Percentiles rank a stretch among this genome's conserved stretches.
Conservation (phyloP, 169 alveolate genomes). For the Cardiosporidium cionae region DNA sequence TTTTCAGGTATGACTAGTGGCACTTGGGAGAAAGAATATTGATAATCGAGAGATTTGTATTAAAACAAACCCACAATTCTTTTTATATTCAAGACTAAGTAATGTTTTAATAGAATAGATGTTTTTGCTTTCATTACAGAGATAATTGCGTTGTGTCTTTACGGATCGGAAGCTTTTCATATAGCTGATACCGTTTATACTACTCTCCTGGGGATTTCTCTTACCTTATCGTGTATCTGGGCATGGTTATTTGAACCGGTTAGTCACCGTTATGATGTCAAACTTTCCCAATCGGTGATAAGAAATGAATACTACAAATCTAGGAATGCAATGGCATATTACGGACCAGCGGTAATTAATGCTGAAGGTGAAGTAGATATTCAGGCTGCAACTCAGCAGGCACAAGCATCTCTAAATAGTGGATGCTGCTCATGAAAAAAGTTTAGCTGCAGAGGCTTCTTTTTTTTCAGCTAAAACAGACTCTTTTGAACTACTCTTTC, state of each 20-base stretch:
- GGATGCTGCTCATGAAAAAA: too few relatives aligned
- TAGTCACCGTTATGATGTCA: slow-evolving; percentile 72
- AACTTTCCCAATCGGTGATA: slow-evolving; percentile 79
- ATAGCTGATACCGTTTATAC: slow-evolving; percentile 65
- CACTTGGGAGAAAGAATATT: too few relatives aligned
- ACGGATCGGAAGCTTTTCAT: slow-evolving; percentile 51
- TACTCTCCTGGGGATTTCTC: slow-evolving; percentile 57
- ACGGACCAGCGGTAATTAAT: slow-evolving; percentile 83
- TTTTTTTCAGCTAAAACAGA: too few relatives aligned
- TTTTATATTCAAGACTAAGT: not conserved
- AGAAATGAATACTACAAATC: slow-evolving; percentile 81
- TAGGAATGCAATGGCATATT: slow-evolving; percentile 84
- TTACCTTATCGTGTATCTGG: slow-evolving; percentile 64
- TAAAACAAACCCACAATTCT: not conserved
- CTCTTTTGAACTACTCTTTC: too few relatives aligned
- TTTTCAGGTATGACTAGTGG: slow-evolving; percentile 25
- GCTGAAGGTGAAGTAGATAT: slow-evolving; percentile 76
- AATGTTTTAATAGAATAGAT: too few relatives aligned
- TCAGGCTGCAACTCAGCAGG: slow-evolving; percentile 50
- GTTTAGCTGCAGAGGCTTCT: too few relatives aligned
- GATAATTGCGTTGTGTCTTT: slow-evolving; percentile 52
- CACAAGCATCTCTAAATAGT: slow-evolving; percentile 24
- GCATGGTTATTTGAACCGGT: slow-evolving; percentile 77
- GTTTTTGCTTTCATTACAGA: slow-evolving; percentile 40
- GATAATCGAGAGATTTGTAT: not conserved